Percentiles rank a stretch among this genome's conserved stretches.
These are phyloP conservation scores for Erigeron canadensis DNA, from an alignment of 129 eudicot genomes.

Conservation along the genomic window DNA sequence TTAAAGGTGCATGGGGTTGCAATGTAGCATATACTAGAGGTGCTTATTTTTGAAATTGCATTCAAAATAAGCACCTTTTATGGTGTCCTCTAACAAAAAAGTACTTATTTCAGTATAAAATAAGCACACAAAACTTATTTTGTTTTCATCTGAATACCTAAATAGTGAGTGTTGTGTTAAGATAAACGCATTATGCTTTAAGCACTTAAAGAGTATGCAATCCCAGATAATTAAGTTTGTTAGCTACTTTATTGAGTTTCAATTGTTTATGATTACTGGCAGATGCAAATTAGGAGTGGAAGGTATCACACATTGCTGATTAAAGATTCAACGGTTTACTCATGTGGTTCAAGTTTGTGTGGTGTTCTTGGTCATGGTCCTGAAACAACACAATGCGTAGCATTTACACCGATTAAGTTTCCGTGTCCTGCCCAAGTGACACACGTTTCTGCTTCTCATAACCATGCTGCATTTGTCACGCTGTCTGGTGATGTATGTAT, in stretches of 20 bases:
- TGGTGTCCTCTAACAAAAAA: no score
- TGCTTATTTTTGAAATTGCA: no score
- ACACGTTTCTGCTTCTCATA: conserved; percentile 87
- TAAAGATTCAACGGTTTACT: conserved; percentile 66
- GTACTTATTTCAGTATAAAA: no score
- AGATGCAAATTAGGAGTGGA: conserved; percentile 95
- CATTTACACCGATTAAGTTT: conserved; percentile 67
- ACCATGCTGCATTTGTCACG: conserved; percentile 91
- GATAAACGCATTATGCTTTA: no score
- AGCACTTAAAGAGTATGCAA: no score
- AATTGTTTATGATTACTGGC: conserved; percentile 25
- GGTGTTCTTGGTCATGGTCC: conserved; percentile 99
- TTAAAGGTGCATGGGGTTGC: no score
- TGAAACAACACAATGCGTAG: conserved; percentile 74
- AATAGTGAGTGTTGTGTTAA: no score
- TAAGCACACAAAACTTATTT: no score
- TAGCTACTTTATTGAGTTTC: background rate
- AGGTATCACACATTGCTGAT: conserved; percentile 87
- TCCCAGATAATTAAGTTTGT: background rate
- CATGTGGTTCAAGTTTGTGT: conserved; percentile 93
- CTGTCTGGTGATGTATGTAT: conserved; percentile 76
- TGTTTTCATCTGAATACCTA: no score
- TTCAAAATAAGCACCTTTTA: no score
- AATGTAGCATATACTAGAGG: no score
- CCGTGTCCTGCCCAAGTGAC: conserved; percentile 54